These are phyloP conservation scores for Yamadazyma phyllophila DNA, from an alignment of 805 yeast genomes.

Conservation along the genomic window DNA sequence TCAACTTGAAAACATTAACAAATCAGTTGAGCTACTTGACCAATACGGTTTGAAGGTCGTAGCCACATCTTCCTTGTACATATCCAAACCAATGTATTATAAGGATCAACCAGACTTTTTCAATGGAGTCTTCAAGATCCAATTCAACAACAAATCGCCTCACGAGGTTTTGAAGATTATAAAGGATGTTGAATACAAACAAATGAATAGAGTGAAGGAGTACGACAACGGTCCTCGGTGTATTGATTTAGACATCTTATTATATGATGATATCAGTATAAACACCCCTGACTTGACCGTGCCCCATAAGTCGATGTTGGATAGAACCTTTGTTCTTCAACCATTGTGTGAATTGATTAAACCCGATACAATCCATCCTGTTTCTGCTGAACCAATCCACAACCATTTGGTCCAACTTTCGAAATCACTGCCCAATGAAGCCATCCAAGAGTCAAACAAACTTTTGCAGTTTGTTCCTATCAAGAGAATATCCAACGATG, in stretches of 20 bases:
- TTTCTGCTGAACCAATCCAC: slow-evolving; percentile 78
- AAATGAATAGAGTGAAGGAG: slow-evolving; percentile 66
- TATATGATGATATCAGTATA: slow-evolving; percentile 60
- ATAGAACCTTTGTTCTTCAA: slow-evolving; percentile 83
- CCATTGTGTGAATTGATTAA: slow-evolving; percentile 83
- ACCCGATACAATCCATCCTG: slow-evolving; percentile 71
- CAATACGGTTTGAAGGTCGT: slow-evolving; percentile 44
- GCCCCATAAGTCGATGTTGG: slow-evolving; percentile 88
- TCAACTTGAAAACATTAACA: slow-evolving; percentile 56
- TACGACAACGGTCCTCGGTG: slow-evolving; percentile 90
- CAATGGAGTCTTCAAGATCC: slow-evolving; percentile 75
- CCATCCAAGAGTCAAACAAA: slow-evolving; percentile 49
- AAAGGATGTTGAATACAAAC: slow-evolving; percentile 76
- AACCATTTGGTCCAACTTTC: slow-evolving; percentile 59
- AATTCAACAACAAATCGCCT: slow-evolving; percentile 61
- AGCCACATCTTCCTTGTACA: slow-evolving; percentile 74
- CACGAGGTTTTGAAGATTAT: slow-evolving; percentile 55
- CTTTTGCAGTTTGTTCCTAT: slow-evolving; percentile 53
- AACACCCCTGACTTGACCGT: slow-evolving; percentile 60
- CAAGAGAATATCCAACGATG: slow-evolving; percentile 14
- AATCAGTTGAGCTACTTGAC: slow-evolving; percentile 51
- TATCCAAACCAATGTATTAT: slow-evolving; percentile 91
- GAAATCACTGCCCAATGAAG: slow-evolving; percentile 29
- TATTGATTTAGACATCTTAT: slow-evolving; percentile 82
- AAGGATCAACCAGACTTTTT: slow-evolving; percentile 75